Percentiles rank a stretch among this genome's conserved stretches.
Conservation (phyloP, 495 filamentous ascomycete species). For the Talaromyces thailandensis region DNA sequence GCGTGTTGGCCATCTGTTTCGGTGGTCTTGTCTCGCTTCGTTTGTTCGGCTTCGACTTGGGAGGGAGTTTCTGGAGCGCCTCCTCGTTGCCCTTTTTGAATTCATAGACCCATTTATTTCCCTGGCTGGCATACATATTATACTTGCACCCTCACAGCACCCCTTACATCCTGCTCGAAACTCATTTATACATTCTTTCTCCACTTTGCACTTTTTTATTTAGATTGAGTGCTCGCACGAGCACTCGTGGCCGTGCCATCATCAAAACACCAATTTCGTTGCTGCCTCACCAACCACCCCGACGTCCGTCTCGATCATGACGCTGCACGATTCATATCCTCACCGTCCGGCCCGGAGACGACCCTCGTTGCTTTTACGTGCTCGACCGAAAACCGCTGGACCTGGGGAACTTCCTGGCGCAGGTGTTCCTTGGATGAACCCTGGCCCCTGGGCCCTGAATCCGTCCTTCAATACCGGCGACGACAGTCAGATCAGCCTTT, state of each 20-base stretch:
- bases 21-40: not conserved
- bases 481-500: slow-evolving; percentile 1
- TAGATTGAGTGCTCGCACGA: slow-evolving; percentile 1
- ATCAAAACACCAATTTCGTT: not conserved
- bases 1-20: not conserved
- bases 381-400: slow-evolving; percentile 26
- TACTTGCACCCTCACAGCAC: slow-evolving; percentile 1
- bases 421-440: slow-evolving; percentile 18
- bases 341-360: slow-evolving; percentile 22
- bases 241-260: not conserved
- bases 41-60: not conserved
- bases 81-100: not conserved
- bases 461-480: slow-evolving; percentile 6
- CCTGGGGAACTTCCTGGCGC: slow-evolving; percentile 8
- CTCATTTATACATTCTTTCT: slow-evolving; percentile 3
- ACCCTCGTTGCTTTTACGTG: slow-evolving; percentile 27
- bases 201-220: slow-evolving; percentile 3
- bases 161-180: slow-evolving; percentile 4
- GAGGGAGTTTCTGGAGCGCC: not conserved
- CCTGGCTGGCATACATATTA: not conserved
- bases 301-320: slow-evolving; percentile 17
- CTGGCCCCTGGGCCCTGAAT: slow-evolving; percentile 14
- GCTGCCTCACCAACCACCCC: not conserved
- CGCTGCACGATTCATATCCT: slow-evolving; percentile 22
- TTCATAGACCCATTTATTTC: not conserved